These are phyloP conservation scores for Pleurotus sapidus DNA, from an alignment of 768 basidiomycete genomes.

Conservation along the genomic window DNA sequence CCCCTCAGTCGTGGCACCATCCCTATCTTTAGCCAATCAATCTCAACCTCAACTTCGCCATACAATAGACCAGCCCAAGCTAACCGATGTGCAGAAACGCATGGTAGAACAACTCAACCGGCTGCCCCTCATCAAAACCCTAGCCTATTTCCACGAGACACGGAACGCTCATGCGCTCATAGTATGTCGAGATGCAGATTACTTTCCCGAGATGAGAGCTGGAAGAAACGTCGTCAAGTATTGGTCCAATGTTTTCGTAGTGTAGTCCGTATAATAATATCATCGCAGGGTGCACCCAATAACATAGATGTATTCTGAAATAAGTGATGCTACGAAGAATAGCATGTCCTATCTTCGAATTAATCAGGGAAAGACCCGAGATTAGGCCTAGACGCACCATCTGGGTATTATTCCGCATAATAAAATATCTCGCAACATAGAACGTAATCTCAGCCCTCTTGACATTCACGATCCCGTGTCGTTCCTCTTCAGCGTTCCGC, in stretches of 20 bases:
- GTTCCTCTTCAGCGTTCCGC: slow-evolving; percentile 38
- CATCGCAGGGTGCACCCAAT: too few relatives aligned
- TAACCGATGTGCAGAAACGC: slow-evolving; percentile 55
- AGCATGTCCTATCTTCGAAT: too few relatives aligned
- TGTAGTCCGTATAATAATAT: neutral
- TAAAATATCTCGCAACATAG: too few relatives aligned
- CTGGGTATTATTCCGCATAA: too few relatives aligned
- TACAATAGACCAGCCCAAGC: slow-evolving; percentile 33
- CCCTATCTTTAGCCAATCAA: neutral
- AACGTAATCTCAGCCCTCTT: too few relatives aligned
- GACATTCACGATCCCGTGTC: slow-evolving; percentile 25
- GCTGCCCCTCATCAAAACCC: slow-evolving; percentile 68
- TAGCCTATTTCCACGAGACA: slow-evolving; percentile 57
- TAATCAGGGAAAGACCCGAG: too few relatives aligned
- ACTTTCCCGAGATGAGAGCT: slow-evolving; percentile 50
- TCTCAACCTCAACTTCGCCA: neutral
- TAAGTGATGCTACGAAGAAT: too few relatives aligned
- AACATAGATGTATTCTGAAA: too few relatives aligned
- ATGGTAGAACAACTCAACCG: slow-evolving; percentile 61
- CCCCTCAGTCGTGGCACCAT: neutral
- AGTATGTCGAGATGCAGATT: slow-evolving; percentile 60
- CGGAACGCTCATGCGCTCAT: slow-evolving; percentile 70
- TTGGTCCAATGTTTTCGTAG: slow-evolving; percentile 58
- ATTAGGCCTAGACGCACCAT: too few relatives aligned
- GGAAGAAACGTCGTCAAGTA: slow-evolving; percentile 68